Base-by-base conservation (phyloP, 1,284 basidiomycete genomes). In the Sporisorium iseilematis-ciliati region DNA sequence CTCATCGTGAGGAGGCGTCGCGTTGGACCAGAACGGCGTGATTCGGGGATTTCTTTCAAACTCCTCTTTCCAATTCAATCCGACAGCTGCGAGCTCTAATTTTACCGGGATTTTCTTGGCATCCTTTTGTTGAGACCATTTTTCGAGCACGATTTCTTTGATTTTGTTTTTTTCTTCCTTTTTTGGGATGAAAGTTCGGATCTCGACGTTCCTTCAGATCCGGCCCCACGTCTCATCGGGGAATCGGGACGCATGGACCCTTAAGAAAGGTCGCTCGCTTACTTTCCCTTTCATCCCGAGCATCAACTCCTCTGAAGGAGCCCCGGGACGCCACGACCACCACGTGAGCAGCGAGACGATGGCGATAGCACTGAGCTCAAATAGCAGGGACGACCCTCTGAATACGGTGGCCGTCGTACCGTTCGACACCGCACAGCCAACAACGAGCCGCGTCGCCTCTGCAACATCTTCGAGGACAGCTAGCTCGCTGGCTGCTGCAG, bases 321-420 rank as follows among this genome's bases (percentile, higher is more conserved):
- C 11, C 25, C 21, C n/a, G 16, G 14, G 29, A 8, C 26, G 14
- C 11, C 21, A 16, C 12, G 14, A 46, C 16, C 45, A 31, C n/a
- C 21, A 26, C 20, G 7, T 25, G 7, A 41, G 18, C 38, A 38
- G 21, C 51, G 4, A 41, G 2, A 38, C 53, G 42, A 71, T 71
- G 68, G 56, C 63, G 0, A 58, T 71, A 25, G 35, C 58, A 8
- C 14, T 35, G 21, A 20, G n/a, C 23, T 8, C 21, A 3, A 12
- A 8, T 0, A 21, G 16, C 5, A 5, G 12, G 1, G 51, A 46
- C 0, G 51, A 62, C 25, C 7, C 55, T 14, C 66, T 69, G 52
- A 75, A 63, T 57, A 75, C 63, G 25, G 66, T 75, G 16, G 72
- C 72, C 1, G 66, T 75, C 7, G 55, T 75, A 6, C 72, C 72